Evolutionary conservation across 78 protist genomes (phyloP).

Genomic region (Isochrysis galbana): DNA sequence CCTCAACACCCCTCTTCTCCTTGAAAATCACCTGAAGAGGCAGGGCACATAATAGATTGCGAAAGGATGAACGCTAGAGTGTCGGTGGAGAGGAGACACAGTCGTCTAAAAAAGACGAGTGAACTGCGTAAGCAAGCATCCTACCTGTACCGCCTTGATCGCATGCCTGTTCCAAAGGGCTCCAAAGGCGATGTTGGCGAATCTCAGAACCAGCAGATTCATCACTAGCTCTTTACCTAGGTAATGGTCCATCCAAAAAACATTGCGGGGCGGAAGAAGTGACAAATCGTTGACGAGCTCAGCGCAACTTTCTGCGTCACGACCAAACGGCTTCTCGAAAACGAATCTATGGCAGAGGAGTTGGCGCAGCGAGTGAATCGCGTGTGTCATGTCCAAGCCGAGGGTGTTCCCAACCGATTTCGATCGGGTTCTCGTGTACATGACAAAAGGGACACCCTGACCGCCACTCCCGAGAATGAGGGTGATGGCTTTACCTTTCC

Average conservation of each 20-base stretch:
- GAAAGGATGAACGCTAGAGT: too few relatives aligned
- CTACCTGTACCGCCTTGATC: conserved; percentile 68
- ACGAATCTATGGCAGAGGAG: too few relatives aligned
- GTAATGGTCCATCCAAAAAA: conserved; percentile 88
- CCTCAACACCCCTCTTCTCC: conserved; percentile 86
- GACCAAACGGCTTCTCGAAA: conserved; percentile 97
- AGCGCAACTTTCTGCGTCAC: conserved; percentile 53
- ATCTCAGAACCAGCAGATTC: conserved; percentile 59
- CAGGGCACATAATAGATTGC: too few relatives aligned
- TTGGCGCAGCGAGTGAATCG: background rate
- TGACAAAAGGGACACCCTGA: too few relatives aligned
- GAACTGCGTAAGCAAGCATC: too few relatives aligned
- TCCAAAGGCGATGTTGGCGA: conserved; percentile 81
- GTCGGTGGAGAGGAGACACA: too few relatives aligned
- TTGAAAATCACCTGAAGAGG: conserved; percentile 77
- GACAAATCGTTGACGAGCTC: conserved; percentile 8
- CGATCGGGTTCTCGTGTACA: background rate
- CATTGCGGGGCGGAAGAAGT: conserved; percentile 32
- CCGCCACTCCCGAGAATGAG: background rate
- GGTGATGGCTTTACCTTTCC: background rate
- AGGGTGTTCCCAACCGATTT: background rate
- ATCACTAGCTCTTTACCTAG: conserved; percentile 60
- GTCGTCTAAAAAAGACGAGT: too few relatives aligned
- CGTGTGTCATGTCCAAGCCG: background rate
- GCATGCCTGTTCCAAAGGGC: conserved; percentile 86